These are phyloP conservation scores for Gentiana straminea DNA, from an alignment of 257 asterid genomes.

Conservation along the genomic window DNA sequence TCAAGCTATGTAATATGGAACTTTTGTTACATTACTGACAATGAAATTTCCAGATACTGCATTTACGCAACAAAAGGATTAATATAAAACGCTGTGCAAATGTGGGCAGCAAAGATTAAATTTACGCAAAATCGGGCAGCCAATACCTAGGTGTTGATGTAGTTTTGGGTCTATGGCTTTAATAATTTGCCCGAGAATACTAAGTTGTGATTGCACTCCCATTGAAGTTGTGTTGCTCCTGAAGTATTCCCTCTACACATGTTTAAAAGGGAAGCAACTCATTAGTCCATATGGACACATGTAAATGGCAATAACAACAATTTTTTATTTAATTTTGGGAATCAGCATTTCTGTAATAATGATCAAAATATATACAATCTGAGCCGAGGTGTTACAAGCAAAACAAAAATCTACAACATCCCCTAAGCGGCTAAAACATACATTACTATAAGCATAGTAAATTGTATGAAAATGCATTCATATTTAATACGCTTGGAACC, in stretches of 20 bases:
- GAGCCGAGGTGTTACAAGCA: too few relatives aligned
- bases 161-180: conserved; percentile 88
- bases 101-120: background rate
- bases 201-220: conserved; percentile 92
- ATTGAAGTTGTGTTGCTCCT: conserved; percentile 64
- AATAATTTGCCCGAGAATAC: conserved; percentile 69
- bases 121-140: conserved; percentile 14
- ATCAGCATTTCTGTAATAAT: background rate
- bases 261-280: conserved; percentile 17
- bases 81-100: too few relatives aligned
- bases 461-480: too few relatives aligned
- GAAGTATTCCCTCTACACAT: conserved; percentile 75
- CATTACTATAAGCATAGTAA: too few relatives aligned
- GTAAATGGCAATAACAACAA: background rate
- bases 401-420: too few relatives aligned
- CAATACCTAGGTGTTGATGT: conserved; percentile 87
- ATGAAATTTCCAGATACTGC: background rate
- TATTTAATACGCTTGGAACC: too few relatives aligned
- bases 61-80: too few relatives aligned
- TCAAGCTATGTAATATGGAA: background rate
- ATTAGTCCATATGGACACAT: conserved; percentile 8
- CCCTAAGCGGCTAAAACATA: too few relatives aligned
- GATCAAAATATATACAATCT: background rate
- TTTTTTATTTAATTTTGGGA: background rate
- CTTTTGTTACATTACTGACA: background rate